Base-by-base conservation (phyloP, 192 early-diverging fungal species). In the Gamsiella multidivaricata region DNA sequence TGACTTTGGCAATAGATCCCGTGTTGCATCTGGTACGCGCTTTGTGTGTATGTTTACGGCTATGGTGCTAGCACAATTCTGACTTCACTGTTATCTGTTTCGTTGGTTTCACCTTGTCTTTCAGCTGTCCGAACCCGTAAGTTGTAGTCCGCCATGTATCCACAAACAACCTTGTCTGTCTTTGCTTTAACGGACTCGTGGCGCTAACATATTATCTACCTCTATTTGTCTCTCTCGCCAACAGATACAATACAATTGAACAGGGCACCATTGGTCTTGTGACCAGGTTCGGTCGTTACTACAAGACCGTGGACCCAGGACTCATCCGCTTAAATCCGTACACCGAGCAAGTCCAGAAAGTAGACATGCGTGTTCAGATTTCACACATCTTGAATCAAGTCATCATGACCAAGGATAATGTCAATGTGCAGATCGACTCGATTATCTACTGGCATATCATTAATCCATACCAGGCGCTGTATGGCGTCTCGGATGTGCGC, bases 391-490 rank as follows among this genome's bases (percentile, higher is more conserved):
- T 86, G 11, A 34, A 78, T 20, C 91, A 96, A 79, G 73, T 84
- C 7, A 91, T 96, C 61, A 91, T 95, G 82, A 95, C 94, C 45
- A 94, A 96, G 65, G 73, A 76, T 52, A 76, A 76, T 43, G 73
- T 76, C 42, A 75, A 86, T 28, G 87, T 96, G 28, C 70, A 73
- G 8, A 95, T 97, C 61, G 95, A 96, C 70, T 88, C 90, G 2
- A 93, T 97, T 0, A 76, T 97, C 1, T 97, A 92, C 65, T 97
- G 94, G 93, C 87, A 94, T 53, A 73, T 92, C 45, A 84, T 88
- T 17, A 91, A 94, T 52, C 93, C 93, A 4, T 95, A 91, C 64
- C 82, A 91, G 46, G 88, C 94, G 1, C 80, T 81, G 6, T 97
- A 90, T 64, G 88, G 92, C 17, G 91, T 97, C 9, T 79, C 85